Conservation (phyloP, 2,329 filamentous ascomycete species). For the Colletotrichum orchidophilum region DNA sequence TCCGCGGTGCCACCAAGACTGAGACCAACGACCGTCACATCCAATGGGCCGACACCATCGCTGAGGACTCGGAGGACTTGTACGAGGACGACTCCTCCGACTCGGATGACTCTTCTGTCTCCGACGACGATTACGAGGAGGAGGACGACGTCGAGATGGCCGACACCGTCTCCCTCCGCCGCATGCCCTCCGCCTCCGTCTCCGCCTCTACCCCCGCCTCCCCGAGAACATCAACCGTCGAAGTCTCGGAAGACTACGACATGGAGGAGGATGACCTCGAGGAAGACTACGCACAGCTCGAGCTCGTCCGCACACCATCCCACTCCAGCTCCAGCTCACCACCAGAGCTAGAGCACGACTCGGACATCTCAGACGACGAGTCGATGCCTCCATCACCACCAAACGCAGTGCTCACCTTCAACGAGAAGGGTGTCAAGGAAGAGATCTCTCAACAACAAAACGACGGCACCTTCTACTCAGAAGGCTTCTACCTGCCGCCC, state of each 20-base stretch:
- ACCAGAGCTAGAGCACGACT: slow-evolving; percentile 76
- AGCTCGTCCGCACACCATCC: slow-evolving; percentile 74
- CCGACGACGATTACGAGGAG: slow-evolving; percentile 58
- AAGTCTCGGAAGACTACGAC: slow-evolving; percentile 52
- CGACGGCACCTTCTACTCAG: slow-evolving; percentile 55
- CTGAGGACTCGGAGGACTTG: slow-evolving; percentile 77
- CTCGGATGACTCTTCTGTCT: slow-evolving; percentile 46
- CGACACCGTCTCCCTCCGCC: slow-evolving; percentile 56
- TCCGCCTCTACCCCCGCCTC: slow-evolving; percentile 42
- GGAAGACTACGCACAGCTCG: slow-evolving; percentile 72
- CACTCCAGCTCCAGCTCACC: slow-evolving; percentile 65
- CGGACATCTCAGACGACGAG: slow-evolving; percentile 77
- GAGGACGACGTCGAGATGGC: slow-evolving; percentile 69
- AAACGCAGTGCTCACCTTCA: slow-evolving; percentile 65
- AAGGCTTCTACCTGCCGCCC: slow-evolving; percentile 63
- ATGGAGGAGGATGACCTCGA: slow-evolving; percentile 65
- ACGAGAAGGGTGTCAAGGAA: slow-evolving; percentile 62
- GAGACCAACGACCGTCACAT: slow-evolving; percentile 73
- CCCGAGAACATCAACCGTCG: slow-evolving; percentile 42
- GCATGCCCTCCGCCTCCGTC: slow-evolving; percentile 52
- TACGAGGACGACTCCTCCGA: slow-evolving; percentile 71
- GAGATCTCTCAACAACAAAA: slow-evolving; percentile 48
- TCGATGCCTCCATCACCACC: slow-evolving; percentile 77
- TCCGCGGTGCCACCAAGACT: slow-evolving; percentile 72
- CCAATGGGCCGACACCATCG: slow-evolving; percentile 85